Evolutionary conservation across 371 early-diverging fungal species (phyloP), one percentile per base, ranked within the genome.

Genomic region (Rhizopus stolonifer): DNA sequence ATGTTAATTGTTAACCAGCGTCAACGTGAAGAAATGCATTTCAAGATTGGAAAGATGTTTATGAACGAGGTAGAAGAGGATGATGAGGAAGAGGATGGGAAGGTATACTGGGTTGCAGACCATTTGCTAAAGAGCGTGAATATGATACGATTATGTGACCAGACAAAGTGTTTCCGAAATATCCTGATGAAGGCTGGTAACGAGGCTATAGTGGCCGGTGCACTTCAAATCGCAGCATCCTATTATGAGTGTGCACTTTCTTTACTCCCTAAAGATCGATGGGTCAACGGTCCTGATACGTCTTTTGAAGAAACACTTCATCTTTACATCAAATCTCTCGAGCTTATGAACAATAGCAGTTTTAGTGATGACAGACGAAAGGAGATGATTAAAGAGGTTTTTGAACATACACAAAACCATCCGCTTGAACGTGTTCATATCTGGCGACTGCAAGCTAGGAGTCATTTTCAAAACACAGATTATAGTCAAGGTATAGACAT

Each of bases 81-180:
- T 11, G 68, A 61, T n/a, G 64, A 63, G 14, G 54, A 56, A 1
- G 60, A 50, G 1, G 68, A 70, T 33, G 21, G 42, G 22, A 42
- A 13, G 6, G 58, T 69, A 4, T 69, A 69, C 36, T 32, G 65
- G 31, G 66, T 60, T 4, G 75, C 75, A 3, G 72, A 74, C 33
- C 72, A 74, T 58, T 49, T 74, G n/a, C 45, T 74, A 2, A 69
- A 74, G 15, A 67, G 72, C 21, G 49, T 45, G 22, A 61, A 69
- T 15, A 15, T 66, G 11, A 64, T 74, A 23, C 52, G 54, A 14
- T 49, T 49, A 0, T 51, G 64, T 9, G 32, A 52, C 0, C 49
- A 67, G 2, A 33, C 54, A 11, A 58, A 58, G 18, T n/a, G 32
- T 14, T 74, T 71, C 38, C 52, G 72, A 8, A 60, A 66, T 7